Base-by-base conservation (phyloP, 805 yeast genomes). In the Suhomyces xylopsoci region DNA sequence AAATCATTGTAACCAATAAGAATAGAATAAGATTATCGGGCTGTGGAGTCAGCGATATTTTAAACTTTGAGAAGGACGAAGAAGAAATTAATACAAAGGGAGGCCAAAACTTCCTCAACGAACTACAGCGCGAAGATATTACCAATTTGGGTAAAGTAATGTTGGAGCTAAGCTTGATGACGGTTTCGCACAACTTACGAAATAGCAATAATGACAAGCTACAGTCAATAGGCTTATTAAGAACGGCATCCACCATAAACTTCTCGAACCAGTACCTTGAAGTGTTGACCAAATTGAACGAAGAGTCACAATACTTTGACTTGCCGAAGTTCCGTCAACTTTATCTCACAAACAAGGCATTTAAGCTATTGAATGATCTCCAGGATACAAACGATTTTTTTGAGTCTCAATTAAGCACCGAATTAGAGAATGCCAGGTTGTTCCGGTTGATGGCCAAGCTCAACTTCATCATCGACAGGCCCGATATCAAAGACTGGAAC, bases 361-460 rank as follows among this genome's bases (percentile, higher is more conserved):
- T 84, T 52, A 68, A 69, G 34, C 62, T 78, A 5, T 56, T 83
- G 45, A 80, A 85, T 60, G 79, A 79, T 2, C 63, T 83, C 17
- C 80, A 81, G 62, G 74, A 74, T 43, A 69, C 75, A 49, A 69
- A 79, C 5, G 94, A 88, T 60, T 80, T 69, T 60, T 74, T 80
- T 58, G 92, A 87, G 64, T 71, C 81, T 3, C 81, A 80, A 55
- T 70, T 94, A 40, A 67, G 82, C 14, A 78, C 80, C 51, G 98
- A 93, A 67, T 71, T 92, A 24, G 98, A 94, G 66, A 94, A 94
- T 67, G 94, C 88, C 3, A 77, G 98, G 54, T 71, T 94, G 28
- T 90, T 93, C 59, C 78, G 98, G 54, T 76, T 94, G 42, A 73
- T 93, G 63, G 76, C 91, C 53, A 94, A 94, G 73, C 72, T 94